Evolutionary conservation across 2,329 filamentous ascomycete genomes (phyloP), one percentile per base, ranked within the genome.

Genomic region (Ascocoryne sarcoides): DNA sequence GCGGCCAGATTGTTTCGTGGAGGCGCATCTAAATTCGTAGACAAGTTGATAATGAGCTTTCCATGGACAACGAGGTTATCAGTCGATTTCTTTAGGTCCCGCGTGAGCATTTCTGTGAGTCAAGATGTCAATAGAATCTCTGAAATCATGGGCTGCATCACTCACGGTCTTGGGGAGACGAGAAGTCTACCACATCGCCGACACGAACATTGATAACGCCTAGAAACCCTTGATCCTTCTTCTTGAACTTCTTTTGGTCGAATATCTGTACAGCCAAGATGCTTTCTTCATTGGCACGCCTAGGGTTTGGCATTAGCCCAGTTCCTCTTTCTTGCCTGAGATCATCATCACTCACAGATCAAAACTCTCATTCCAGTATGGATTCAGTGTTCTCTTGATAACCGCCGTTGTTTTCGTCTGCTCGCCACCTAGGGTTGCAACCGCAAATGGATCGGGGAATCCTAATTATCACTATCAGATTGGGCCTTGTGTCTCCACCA

Each of bases 171-270:
- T 87, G 84, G 43, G 89, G 88, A 43, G 86, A 78, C 48, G 85
- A 82, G 50, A 98, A 70, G 61, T 95, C 90, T 54, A 98, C 87
- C 29, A 92, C 84, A 71, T 93, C 89, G 55, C 92, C 92, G 52
- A 98, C 83, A 44, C 89, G 82, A 55, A 98, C 84, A 62, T 98
- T 98, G 59, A 98, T 95, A 40, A 98, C 92, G 43, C 92, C 92
- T 5, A 98, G 73, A 60, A 98, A 98, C 7, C 92, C 92, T 63
- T 98, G 92, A 56, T 98, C 92, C 87, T 96, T 98, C 78, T 98
- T 98, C 74, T 98, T 98, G 70, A 98, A 98, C 69, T 98, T 98
- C 71, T 95, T 95, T 67, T 98, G 92, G 65, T 98, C 92, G 61
- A 98, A 98, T 40, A 98, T 95, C 62, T 98, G 92, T 34, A 98